These are phyloP conservation scores for Ettlia oleoabundans DNA, from an alignment of 139 green algal genomes.

Conservation along the genomic window DNA sequence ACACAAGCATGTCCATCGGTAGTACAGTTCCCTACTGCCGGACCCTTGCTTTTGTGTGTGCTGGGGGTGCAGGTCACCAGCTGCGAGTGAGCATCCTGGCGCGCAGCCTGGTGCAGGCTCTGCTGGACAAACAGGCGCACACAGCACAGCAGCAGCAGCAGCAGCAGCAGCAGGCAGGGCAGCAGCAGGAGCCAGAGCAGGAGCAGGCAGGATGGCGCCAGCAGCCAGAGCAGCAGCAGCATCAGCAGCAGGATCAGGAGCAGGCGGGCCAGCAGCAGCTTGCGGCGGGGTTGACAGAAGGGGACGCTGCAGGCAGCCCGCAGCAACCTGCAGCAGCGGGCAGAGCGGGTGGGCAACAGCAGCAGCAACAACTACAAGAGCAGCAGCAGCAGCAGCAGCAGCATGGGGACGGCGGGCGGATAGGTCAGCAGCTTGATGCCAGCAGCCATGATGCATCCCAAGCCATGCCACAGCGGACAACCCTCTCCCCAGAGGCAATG, in stretches of 20 bases:
- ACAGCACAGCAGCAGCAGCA: neutral
- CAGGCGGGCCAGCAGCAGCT: neutral
- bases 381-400: too few species aligned
- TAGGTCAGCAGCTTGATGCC: too few species aligned
- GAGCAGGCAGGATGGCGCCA: neutral
- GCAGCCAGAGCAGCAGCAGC: neutral
- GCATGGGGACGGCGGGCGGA: too few species aligned
- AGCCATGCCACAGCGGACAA: too few species aligned
- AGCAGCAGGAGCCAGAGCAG: neutral
- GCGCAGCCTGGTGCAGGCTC: neutral
- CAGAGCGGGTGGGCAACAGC: too few species aligned
- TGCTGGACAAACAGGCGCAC: neutral
- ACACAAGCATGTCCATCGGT: too few species aligned
- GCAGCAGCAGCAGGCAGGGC: neutral
- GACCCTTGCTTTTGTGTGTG: neutral
- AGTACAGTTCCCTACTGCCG: neutral
- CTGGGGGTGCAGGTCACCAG: neutral
- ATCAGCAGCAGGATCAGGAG: neutral
- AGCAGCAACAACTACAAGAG: too few species aligned
- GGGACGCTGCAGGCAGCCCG: too few species aligned
- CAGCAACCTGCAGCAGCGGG: too few species aligned
- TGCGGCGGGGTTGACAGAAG: too few species aligned
- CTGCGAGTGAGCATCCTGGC: neutral
- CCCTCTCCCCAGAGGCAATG: too few species aligned
- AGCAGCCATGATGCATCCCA: too few species aligned